These are phyloP conservation scores for Lactuca saligna DNA, from an alignment of 129 eudicot species.

Conservation along the genomic window DNA sequence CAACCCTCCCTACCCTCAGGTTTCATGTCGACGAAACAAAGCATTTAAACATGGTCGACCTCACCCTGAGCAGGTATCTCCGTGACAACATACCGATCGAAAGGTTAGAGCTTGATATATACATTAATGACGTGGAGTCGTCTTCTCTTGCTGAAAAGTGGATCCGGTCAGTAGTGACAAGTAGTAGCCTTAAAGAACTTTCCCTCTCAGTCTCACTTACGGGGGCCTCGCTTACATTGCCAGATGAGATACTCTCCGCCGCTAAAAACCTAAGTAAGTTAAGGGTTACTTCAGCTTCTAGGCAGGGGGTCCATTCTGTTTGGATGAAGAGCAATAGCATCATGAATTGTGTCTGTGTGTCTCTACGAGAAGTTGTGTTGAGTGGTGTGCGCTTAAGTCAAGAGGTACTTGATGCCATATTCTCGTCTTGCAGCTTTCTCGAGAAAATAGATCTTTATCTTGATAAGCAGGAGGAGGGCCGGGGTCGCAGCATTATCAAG, in stretches of 20 bases:
- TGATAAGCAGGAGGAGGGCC: not conserved
- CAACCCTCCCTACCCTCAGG: constrained; percentile 11
- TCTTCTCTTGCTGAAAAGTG: not conserved
- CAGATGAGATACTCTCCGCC: constrained; percentile 7
- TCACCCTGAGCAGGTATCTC: not conserved
- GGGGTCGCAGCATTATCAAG: not conserved
- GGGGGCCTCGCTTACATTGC: not conserved
- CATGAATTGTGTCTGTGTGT: not conserved
- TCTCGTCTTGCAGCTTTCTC: not conserved
- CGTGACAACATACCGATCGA: constrained; percentile 2
- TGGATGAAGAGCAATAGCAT: not conserved
- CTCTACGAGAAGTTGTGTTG: constrained; percentile 1
- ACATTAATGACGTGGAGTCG: not conserved
- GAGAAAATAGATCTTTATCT: not conserved
- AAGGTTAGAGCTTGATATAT: not conserved
- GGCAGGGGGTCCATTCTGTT: not conserved
- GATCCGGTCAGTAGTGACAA: not conserved
- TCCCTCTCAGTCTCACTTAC: not conserved
- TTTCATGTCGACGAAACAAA: not conserved
- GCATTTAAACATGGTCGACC: not conserved
- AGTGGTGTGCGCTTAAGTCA: not conserved
- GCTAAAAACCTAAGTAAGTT: constrained; percentile 2
- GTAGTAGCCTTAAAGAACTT: not conserved
- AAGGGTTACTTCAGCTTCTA: not conserved
- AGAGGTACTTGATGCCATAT: not conserved